A percentile compares a stretch with the other conserved stretches of the same genome.
Conservation (phyloP, 2,329 filamentous ascomycete genomes). For the Aspergillus neoniger region DNA sequence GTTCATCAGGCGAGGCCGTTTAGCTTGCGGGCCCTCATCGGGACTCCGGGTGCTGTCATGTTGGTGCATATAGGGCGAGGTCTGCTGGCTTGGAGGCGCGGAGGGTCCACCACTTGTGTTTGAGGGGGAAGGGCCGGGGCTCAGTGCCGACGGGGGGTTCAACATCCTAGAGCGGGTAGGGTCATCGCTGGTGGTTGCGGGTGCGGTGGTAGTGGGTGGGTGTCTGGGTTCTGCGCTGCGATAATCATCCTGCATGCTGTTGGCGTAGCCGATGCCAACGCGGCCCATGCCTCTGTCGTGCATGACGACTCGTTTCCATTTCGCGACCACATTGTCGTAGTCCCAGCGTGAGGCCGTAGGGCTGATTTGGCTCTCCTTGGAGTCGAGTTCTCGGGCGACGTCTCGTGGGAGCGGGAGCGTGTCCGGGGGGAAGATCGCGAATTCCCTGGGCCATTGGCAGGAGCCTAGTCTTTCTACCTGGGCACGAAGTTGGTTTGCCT, state of each 20-base stretch:
- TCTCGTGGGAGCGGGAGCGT: slow-evolving; percentile 43
- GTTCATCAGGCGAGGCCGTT: slow-evolving; percentile 42
- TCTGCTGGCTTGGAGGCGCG: slow-evolving; percentile 31
- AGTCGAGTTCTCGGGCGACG: slow-evolving; percentile 41
- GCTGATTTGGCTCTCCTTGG: slow-evolving; percentile 37
- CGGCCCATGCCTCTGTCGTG: slow-evolving; percentile 48
- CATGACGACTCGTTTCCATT: slow-evolving; percentile 52
- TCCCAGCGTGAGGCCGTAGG: slow-evolving; percentile 47
- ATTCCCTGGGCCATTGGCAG: slow-evolving; percentile 53
- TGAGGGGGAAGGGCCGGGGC: slow-evolving; percentile 28
- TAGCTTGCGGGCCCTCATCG: slow-evolving; percentile 28
- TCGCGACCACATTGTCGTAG: slow-evolving; percentile 50
- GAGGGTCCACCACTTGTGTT: slow-evolving; percentile 20
- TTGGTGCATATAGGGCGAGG: slow-evolving; percentile 32
- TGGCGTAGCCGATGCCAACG: slow-evolving; percentile 33
- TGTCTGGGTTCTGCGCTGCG: slow-evolving; percentile 13
- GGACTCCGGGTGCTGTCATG: slow-evolving; percentile 27
- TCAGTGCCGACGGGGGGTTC: slow-evolving; percentile 25
- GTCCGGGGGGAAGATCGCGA: slow-evolving; percentile 51
- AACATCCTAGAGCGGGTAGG: slow-evolving; percentile 12
- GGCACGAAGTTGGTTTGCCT: slow-evolving; percentile 51
- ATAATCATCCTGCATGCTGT: slow-evolving; percentile 22
- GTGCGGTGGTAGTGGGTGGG: neutral
- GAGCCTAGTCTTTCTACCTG: slow-evolving; percentile 50
- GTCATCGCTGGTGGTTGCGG: slow-evolving; percentile 12